Evolutionary conservation across 441 rosid species (phyloP), one percentile per base, ranked within the genome.

Genomic region (Jatropha podagrica): DNA sequence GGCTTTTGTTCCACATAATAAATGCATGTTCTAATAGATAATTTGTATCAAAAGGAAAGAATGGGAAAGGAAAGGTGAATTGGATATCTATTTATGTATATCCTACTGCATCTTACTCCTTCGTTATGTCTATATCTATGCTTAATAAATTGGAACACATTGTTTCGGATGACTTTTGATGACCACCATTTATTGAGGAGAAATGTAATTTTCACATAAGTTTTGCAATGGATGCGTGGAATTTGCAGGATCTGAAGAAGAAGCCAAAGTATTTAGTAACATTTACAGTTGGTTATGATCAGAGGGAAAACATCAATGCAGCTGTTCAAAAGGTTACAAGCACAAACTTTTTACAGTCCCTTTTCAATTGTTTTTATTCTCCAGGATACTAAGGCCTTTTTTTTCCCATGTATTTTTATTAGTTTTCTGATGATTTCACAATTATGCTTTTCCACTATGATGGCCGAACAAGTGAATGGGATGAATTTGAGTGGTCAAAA

Each of bases 391-490:
- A 71, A 62, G 54, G 56, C 68, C 68, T 67, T 23, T 18, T 69
- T 75, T 61, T 69, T 44, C 48, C 9, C 61, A 40, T 26, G 71
- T 73, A 52, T 69, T 79, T 77, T 46, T 78, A 72, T 60, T 89
- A 94, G 99, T 93, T 95, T 81, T 91, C 97, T 71, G 95, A 91
- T 72, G 89, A 91, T 73, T 95, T 95, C 82, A 78, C 93, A 66
- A 89, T 95, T 63, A 13, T 95, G 84, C 74, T 95, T 77, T 95
- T 95, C 79, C 99, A 93, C 85, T 95, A 95, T 27, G 99, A 95
- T 71, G 96, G 97, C 27, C 87, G 87, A 55, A 79, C 90, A 18
- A 89, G 80, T 68, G 94, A 92, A 69, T 92, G 97, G 98, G 91
- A 87, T 56, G 89, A 89, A 73, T 92, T 88, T 81, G 95, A 88